A percentile compares a stretch with the other conserved stretches of the same genome.
These are phyloP conservation scores for Dipteronia sinensis DNA, from an alignment of 345 rosid genomes.

Conservation along the genomic window DNA sequence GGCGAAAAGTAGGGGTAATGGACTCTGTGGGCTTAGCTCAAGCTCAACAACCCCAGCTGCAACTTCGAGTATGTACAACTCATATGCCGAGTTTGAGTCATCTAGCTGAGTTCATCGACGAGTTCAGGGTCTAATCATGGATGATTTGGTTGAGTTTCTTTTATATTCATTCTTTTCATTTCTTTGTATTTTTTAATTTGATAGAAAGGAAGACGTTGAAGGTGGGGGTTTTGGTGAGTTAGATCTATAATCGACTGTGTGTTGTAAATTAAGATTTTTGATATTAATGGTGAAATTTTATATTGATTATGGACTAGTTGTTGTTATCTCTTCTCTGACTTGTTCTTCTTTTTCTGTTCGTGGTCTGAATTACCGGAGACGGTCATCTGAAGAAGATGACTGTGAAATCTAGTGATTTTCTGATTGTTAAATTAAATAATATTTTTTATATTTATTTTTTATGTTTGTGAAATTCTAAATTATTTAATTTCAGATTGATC, in stretches of 20 bases:
- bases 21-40: background rate
- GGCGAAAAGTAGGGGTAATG: background rate
- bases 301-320: too few relatives aligned
- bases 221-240: background rate
- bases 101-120: background rate
- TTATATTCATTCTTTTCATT: background rate
- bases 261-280: background rate
- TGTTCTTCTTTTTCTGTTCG: background rate
- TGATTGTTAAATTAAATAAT: too few relatives aligned
- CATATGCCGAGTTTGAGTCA: slow-evolving; percentile 1
- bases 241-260: background rate
- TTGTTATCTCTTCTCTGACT: background rate
- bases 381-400: background rate
- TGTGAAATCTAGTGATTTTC: too few relatives aligned
- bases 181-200: background rate
- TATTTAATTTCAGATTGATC: too few relatives aligned
- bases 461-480: too few relatives aligned
- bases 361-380: background rate
- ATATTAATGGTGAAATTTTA: background rate
- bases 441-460: too few relatives aligned
- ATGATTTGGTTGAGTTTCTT: background rate
- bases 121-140: background rate
- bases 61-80: slow-evolving; percentile 10
- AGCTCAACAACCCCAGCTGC: slow-evolving; percentile 8
- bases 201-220: background rate